Evolutionary conservation across 2,329 filamentous ascomycete species (phyloP).

Genomic region (Diplodia seriata): DNA sequence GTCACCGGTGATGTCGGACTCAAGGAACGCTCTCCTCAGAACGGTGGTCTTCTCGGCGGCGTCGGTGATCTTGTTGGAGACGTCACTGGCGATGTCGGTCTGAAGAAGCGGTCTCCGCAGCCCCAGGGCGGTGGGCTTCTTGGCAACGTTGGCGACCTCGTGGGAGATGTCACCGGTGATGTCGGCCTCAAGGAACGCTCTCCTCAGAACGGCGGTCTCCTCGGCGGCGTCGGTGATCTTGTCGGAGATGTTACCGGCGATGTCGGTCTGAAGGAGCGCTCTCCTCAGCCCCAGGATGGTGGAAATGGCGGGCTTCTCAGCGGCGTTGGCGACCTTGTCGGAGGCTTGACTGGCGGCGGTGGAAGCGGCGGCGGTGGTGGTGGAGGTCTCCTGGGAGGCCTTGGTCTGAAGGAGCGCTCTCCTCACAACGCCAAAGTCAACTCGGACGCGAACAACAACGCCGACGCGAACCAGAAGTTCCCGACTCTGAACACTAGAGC

Average conservation of each 20-base stretch:
- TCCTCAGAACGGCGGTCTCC: too few species aligned
- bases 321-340: background rate
- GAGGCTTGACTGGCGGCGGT: background rate
- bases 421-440: background rate
- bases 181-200: too few species aligned
- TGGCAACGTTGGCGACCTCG: background rate
- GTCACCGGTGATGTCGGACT: background rate
- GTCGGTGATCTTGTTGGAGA: constrained; percentile 1
- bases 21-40: background rate
- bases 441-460: background rate
- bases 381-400: background rate
- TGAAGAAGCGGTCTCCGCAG: constrained; percentile 12
- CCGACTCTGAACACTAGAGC: background rate
- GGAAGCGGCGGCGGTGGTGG: background rate
- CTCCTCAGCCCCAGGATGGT: background rate
- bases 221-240: too few species aligned
- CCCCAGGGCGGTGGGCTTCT: background rate
- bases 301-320: background rate
- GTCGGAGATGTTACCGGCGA: too few species aligned
- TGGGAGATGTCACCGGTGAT: too few species aligned
- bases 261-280: background rate
- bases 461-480: background rate
- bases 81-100: constrained; percentile 6
- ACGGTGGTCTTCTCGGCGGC: background rate
- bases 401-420: constrained; percentile 20